These are phyloP conservation scores for Pulveroboletus sp. DNA, from an alignment of 768 basidiomycete genomes.

Conservation along the genomic window DNA sequence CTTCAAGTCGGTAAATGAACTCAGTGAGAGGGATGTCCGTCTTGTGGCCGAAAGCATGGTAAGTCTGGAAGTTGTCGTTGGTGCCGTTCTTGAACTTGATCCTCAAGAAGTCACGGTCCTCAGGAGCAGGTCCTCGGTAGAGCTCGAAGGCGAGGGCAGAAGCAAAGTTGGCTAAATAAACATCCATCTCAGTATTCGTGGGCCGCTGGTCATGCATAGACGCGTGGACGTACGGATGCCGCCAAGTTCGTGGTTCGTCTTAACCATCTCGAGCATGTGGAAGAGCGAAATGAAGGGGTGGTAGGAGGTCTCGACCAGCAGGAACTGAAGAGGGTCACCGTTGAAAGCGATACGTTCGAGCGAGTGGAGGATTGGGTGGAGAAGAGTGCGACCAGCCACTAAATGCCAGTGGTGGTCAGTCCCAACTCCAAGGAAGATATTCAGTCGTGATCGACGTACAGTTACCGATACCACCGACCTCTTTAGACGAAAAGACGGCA, in stretches of 20 bases:
- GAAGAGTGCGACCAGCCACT: conserved; percentile 81
- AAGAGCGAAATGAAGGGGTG: conserved; percentile 89
- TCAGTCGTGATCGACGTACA: conserved; percentile 42
- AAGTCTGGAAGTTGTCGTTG: conserved; percentile 50
- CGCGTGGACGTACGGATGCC: conserved; percentile 54
- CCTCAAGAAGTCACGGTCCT: conserved; percentile 75
- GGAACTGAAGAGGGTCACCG: conserved; percentile 73
- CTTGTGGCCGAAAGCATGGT: conserved; percentile 71
- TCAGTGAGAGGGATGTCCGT: conserved; percentile 78
- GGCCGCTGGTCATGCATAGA: not conserved
- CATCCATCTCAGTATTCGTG: conserved; percentile 9
- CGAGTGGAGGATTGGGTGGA: conserved; percentile 65
- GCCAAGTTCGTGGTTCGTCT: conserved; percentile 52
- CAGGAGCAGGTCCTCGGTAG: conserved; percentile 67
- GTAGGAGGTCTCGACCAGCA: conserved; percentile 77
- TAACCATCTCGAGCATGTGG: conserved; percentile 62
- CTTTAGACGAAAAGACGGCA: conserved; percentile 61
- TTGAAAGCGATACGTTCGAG: conserved; percentile 77
- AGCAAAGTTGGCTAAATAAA: conserved; percentile 56
- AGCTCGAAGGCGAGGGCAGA: conserved; percentile 77
- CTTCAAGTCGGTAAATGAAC: conserved; percentile 80
- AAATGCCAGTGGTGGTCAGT: conserved; percentile 10
- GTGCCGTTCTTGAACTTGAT: conserved; percentile 87
- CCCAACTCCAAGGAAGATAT: not conserved
- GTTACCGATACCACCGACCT: conserved; percentile 69